Conservation (phyloP, 306 rosid species). For the Castanea sativa region DNA sequence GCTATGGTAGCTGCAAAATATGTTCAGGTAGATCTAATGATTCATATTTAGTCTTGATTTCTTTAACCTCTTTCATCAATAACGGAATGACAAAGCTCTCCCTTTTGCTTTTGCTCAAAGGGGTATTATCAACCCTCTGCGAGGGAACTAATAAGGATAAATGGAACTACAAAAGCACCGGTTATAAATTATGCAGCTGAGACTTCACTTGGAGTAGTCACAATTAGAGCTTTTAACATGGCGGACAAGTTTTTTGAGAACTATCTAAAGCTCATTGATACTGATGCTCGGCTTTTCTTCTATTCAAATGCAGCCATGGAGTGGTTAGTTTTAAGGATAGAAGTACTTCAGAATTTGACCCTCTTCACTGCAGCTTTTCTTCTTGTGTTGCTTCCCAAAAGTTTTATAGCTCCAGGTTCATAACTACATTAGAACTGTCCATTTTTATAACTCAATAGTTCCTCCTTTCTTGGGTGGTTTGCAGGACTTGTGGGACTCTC, state of each 20-base stretch:
- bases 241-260: constrained; percentile 38
- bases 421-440: not conserved
- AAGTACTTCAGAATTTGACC: constrained; percentile 45
- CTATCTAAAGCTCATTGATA: constrained; percentile 41
- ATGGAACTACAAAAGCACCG: constrained; percentile 62
- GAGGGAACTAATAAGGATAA: constrained; percentile 50
- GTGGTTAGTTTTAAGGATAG: constrained; percentile 45
- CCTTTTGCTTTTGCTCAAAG: constrained; percentile 8
- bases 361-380: constrained; percentile 41
- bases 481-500: constrained; percentile 81
- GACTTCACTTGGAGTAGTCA: constrained; percentile 51
- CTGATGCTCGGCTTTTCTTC: constrained; percentile 42
- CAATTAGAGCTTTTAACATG: constrained; percentile 45
- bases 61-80: not conserved
- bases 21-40: constrained; percentile 32
- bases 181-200: constrained; percentile 46
- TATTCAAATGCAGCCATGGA: constrained; percentile 41
- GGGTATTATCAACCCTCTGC: constrained; percentile 48
- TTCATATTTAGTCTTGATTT: not conserved
- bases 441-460: not conserved
- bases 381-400: constrained; percentile 41
- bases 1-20: constrained; percentile 31
- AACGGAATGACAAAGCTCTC: not conserved
- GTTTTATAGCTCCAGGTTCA: constrained; percentile 48
- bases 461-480: not conserved